Base-by-base conservation (phyloP, 2,329 filamentous ascomycete species). In the Hypoxylon sp. region DNA sequence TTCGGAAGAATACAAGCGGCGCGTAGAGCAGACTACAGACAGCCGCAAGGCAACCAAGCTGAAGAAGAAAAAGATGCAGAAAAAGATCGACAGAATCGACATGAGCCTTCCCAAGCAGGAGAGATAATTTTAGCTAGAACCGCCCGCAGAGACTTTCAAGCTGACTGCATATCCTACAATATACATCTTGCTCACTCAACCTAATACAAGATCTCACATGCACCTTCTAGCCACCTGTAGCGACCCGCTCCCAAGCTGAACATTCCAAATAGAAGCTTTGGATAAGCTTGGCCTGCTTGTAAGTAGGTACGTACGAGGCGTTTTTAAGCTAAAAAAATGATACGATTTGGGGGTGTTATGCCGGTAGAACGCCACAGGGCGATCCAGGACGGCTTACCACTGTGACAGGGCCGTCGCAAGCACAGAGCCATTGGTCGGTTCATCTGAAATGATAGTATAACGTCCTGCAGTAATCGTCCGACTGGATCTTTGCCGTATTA, bases 51-150 rank as follows among this genome's bases (percentile, higher is more conserved):
- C 56, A 31, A 50, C 6, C 11, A 46, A 48, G 32, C 47, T 39
- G 27, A 67, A 56, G 35, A 48, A 44, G 48, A 35, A n/a, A 17
- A 19, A 44, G 21, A 63, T 60, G 59, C 21, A 53, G 29, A 31
- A n/a, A 48, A 52, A 59, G 31, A 63, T 51, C 35, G 47, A 57
- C 46, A 56, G n/a, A 19, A 42, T 61, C 10, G 19, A 32, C 19
- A 24, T n/a, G n/a, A 31, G 24, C 27, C 47, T 52, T 50, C 17
- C 52, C 42, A 4, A 15, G 8, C 19, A 52, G 8, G 17, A 17
- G 31, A 31, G 15, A 5, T 7, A n/a, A 39, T 10, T 29, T 17
- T 27, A 19, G 7, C 10, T 17, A 8, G 6, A 39, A 17, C 4
- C 10, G 6, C 3, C 17, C 13, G 17, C 6, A 15, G n/a, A 48